Base-by-base conservation (phyloP, 164 flowering plant species). In the Magnolia sinica region DNA sequence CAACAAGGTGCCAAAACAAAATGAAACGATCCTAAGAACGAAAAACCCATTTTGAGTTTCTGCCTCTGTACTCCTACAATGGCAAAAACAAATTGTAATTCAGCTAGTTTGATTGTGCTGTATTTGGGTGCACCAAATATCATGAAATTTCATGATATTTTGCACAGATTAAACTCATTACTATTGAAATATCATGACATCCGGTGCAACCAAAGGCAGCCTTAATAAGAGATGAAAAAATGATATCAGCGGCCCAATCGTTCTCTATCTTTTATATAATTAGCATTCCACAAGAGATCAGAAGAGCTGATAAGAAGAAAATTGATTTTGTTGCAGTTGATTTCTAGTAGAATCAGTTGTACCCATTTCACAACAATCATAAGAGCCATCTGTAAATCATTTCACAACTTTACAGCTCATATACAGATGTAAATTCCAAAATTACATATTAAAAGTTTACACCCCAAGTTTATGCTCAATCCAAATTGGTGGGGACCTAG, bases 381-480 rank as follows among this genome's bases (percentile, higher is more conserved):
- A 66, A 22, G 50, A 50, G 14, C 29, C 50, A 23, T 45, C 2
- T 24, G 18, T n/a, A 22, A 51, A 49, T 18, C 71, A 66, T 66
- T 66, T 45, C 49, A 23, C n/a, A 45, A 66, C 66, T 75, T 75
- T 27, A 27, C 13, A 66, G 14, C 77, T 71, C 74, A 74, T 74
- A 71, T 79, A 79, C 77, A 79, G 67, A 70, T 18, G 74, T 24
- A 20, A 27, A 79, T 52, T 22, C 79, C 82, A 76, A 79, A 76
- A 76, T 67, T 67, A 58, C 70, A 72, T 5, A 72, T 6, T 19
- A 73, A 50, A 67, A 37, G 45, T 37, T 37, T 37, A 37, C 45
- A 37, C 45, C 45, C 45, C 45, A 37, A 37, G 45, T 37, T 37
- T 37, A 37, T 37, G 45, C 45, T 37, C 45, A 37, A 37, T 37